A percentile compares a stretch with the other conserved stretches of the same genome.
Evolutionary conservation across 2,329 filamentous ascomycete genomes (phyloP).

Genomic region (Fusarium succisae): DNA sequence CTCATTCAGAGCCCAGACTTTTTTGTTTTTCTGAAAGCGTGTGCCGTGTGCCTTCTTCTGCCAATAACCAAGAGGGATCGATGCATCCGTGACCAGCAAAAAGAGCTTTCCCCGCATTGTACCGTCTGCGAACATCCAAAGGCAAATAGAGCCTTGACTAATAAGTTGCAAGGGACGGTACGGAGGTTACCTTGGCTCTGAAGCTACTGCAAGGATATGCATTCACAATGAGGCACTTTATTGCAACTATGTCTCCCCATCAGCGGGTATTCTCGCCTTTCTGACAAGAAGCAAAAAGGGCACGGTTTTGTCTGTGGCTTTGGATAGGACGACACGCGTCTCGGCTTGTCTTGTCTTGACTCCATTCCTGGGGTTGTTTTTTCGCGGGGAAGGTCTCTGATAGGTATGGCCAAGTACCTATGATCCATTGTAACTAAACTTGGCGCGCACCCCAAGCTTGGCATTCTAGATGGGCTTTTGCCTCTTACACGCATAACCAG

Average conservation of each 20-base stretch:
- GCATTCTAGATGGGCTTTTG: conserved; percentile 15
- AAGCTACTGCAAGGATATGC: conserved; percentile 30
- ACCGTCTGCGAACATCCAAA: conserved; percentile 17
- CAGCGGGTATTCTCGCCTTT: neutral
- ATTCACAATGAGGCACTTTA: conserved; percentile 26
- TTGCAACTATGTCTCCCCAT: neutral
- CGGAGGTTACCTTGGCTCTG: conserved; percentile 27
- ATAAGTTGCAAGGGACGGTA: conserved; percentile 16
- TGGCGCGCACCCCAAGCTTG: conserved; percentile 14
- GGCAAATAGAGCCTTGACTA: conserved; percentile 15
- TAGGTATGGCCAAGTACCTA: neutral
- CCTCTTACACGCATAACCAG: conserved; percentile 7
- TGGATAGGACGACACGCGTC: conserved; percentile 21
- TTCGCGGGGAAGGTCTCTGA: conserved; percentile 20
- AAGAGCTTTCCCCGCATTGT: conserved; percentile 32
- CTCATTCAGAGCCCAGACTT: conserved; percentile 19
- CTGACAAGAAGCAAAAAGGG: neutral
- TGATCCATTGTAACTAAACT: neutral
- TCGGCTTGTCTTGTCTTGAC: conserved; percentile 11
- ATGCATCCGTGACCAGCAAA: conserved; percentile 36
- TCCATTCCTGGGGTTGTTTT: conserved; percentile 14
- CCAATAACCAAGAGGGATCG: conserved; percentile 17
- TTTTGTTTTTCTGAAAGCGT: conserved; percentile 22
- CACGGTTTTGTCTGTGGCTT: neutral
- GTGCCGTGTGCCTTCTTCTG: conserved; percentile 26